phyloP scores from a whole-genome alignment of 805 yeast genomes.

The Pichia manshurica region DNA sequence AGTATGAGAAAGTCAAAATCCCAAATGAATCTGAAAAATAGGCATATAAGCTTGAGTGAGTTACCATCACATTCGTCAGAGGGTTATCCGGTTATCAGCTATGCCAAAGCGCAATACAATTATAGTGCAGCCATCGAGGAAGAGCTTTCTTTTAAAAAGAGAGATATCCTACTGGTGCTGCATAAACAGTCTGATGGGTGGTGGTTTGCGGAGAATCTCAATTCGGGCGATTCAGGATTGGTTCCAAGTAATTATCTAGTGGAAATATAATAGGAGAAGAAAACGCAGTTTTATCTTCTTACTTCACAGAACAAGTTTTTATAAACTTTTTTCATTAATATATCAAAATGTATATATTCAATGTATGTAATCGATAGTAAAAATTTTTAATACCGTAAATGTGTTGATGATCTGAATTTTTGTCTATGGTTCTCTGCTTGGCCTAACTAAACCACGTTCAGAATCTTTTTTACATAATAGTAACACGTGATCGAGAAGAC shows the following conservation, averaged over 20 bases:
- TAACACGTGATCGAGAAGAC: slow-evolving; percentile 43
- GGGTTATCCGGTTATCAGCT: slow-evolving; percentile 48
- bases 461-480: slow-evolving; percentile 40
- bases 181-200: slow-evolving; percentile 64
- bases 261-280: slow-evolving; percentile 18
- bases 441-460: slow-evolving; percentile 24
- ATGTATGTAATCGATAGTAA: too few species aligned
- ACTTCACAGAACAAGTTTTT: neutral
- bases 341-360: too few species aligned
- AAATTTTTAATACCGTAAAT: too few species aligned
- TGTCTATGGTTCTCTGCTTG: too few species aligned
- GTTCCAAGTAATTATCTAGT: slow-evolving; percentile 58
- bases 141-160: slow-evolving; percentile 54
- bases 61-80: slow-evolving; percentile 46
- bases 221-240: slow-evolving; percentile 43
- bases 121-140: slow-evolving; percentile 56
- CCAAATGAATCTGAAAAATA: slow-evolving; percentile 22
- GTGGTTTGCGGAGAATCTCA: slow-evolving; percentile 64
- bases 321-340: too few species aligned
- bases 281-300: too few species aligned
- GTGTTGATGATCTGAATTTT: too few species aligned
- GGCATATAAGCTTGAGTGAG: slow-evolving; percentile 21
- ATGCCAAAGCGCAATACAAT: slow-evolving; percentile 51
- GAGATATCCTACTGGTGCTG: slow-evolving; percentile 48
- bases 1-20: slow-evolving; percentile 28